Evolutionary conservation across 805 yeast genomes (phyloP).

Genomic region (Metschnikowia lochheadii): DNA sequence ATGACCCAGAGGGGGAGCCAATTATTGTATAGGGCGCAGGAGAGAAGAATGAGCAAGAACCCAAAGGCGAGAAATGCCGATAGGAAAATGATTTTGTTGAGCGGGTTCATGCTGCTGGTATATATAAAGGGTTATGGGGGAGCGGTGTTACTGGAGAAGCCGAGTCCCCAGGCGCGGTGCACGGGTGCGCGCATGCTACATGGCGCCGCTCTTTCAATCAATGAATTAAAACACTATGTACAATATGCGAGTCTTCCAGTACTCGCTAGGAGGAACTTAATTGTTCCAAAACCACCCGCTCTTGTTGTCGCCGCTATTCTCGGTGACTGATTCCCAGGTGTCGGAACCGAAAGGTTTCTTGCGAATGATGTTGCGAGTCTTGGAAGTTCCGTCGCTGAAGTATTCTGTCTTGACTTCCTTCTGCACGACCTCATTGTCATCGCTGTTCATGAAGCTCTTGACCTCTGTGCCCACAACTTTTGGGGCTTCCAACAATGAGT

Average conservation of each 20-base stretch:
- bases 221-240: constrained; percentile 2
- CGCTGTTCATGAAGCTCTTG: constrained; percentile 24
- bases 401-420: constrained; percentile 32
- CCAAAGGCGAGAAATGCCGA: constrained; percentile 45
- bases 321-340: constrained; percentile 31
- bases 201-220: neutral
- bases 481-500: neutral
- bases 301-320: constrained; percentile 18
- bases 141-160: neutral
- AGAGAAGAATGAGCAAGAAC: constrained; percentile 38
- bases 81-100: constrained; percentile 43
- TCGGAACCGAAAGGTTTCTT: constrained; percentile 32
- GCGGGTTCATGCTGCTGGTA: constrained; percentile 34
- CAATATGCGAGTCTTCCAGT: neutral
- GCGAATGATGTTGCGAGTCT: constrained; percentile 27
- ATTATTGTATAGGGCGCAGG: constrained; percentile 43
- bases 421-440: constrained; percentile 26
- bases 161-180: neutral
- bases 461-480: constrained; percentile 27
- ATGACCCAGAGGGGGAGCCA: constrained; percentile 39
- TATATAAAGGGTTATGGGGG: neutral
- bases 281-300: constrained; percentile 25
- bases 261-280: neutral
- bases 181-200: constrained; percentile 1
- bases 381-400: constrained; percentile 36